Base-by-base conservation (phyloP, 768 basidiomycete species). In the Pulveroboletus sp. region DNA sequence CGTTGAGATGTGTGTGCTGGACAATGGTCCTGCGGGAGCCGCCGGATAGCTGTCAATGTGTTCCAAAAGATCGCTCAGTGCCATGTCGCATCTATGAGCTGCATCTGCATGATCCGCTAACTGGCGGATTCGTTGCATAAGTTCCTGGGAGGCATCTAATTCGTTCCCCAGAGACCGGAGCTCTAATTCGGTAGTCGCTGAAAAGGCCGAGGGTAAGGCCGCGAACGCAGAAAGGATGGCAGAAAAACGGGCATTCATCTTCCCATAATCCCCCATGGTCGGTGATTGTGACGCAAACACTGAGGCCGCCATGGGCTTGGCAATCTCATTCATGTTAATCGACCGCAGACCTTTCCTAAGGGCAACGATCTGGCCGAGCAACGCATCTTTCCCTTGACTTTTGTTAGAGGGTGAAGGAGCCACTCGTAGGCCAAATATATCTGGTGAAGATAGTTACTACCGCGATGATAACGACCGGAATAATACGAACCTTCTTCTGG, bases 31-130 rank as follows among this genome's bases (percentile, higher is more conserved):
- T 23, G 72, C 62, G 5, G 84, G 84, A 27, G 72, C 63, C 3
- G 79, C 75, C 9, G 91, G 90, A 60, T 83, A 92, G 58, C 86
- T 90, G 63, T 94, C 91, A 45, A 92, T 75, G 59, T 92, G 88
- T 59, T 92, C 88, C 39, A 94, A 71, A 5, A 94, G 73, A 64
- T 93, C 89, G 57, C 91, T 94, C 37, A 93, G 72, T 19, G 83
- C 80, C n/a, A 74, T 70, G 62, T 94, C 91, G 56, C 88, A 90
- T 17, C 63, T 61, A 23, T 73, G 72, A 9, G 85, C 64, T 31
- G 71, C 60, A 19, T 73, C 67, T 6, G 73, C 66, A 40, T 92
- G 69, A n/a, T 72, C 68, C 10, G 76, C 78, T n/a, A 94, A 69
- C 32, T 67, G 68, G 43, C 77, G 69, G 21, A 90, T 63, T 37